Percentiles rank a stretch among this genome's conserved stretches.
Evolutionary conservation across 2,329 filamentous ascomycete species (phyloP).

Genomic region (Kalmusia sp.): DNA sequence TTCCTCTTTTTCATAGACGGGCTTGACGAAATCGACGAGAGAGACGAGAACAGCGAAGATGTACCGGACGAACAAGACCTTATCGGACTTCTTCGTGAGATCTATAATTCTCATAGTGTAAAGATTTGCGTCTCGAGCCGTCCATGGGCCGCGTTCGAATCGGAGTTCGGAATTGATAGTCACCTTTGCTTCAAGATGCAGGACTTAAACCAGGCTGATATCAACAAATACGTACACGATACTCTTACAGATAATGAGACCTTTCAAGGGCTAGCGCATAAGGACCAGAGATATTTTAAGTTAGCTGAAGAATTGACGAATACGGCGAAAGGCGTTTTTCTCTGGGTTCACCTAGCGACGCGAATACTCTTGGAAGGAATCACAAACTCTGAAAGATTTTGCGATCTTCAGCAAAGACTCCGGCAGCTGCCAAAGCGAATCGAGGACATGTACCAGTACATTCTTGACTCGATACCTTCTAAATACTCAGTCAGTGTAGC

Average conservation of each 20-base stretch:
- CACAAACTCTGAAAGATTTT: too few relatives aligned
- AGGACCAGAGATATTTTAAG: neutral
- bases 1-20: constrained; percentile 17
- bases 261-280: neutral
- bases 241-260: neutral
- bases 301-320: neutral
- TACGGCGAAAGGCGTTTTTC: constrained; percentile 8
- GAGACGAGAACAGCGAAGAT: neutral
- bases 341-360: constrained; percentile 10
- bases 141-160: constrained; percentile 6
- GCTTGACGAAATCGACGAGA: constrained; percentile 16
- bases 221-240: neutral
- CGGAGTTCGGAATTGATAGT: constrained; percentile 3
- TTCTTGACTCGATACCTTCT: too few relatives aligned
- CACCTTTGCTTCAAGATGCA: neutral
- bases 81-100: neutral
- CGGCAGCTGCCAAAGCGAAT: too few relatives aligned
- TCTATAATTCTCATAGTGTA: neutral
- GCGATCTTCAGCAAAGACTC: too few relatives aligned
- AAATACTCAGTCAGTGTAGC: too few relatives aligned
- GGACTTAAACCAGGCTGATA: neutral
- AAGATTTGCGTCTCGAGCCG: constrained; percentile 23
- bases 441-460: too few relatives aligned
- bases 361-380: too few relatives aligned
- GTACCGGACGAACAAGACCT: constrained; percentile 1